Conservation (phyloP, 78 protist genomes). For the Planoprotostelium fungivorum region DNA sequence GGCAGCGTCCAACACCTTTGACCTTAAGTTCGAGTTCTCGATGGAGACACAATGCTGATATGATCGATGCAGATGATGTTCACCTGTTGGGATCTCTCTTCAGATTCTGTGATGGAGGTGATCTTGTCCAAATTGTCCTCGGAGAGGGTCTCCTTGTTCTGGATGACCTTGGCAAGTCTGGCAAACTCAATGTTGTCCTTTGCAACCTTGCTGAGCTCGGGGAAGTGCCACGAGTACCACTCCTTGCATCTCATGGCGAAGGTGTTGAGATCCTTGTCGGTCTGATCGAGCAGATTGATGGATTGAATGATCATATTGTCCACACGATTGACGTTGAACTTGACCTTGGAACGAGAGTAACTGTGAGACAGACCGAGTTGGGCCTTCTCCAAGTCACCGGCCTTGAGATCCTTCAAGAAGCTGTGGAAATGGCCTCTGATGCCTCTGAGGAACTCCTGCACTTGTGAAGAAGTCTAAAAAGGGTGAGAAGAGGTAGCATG, state of each 20-base stretch:
- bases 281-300: constrained; percentile 92
- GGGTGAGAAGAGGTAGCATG: too few relatives aligned
- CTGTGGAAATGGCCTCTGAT: constrained; percentile 74
- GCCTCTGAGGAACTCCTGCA: constrained; percentile 84
- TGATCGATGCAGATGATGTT: neutral
- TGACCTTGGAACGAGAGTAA: constrained; percentile 92
- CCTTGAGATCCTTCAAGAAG: constrained; percentile 55
- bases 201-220: constrained; percentile 89
- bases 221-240: constrained; percentile 99
- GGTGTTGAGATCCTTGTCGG: constrained; percentile 97
- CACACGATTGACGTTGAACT: constrained; percentile 97
- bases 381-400: constrained; percentile 57
- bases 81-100: neutral
- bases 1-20: constrained; percentile 74
- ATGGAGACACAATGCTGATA: constrained; percentile 24
- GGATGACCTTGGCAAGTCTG: constrained; percentile 62
- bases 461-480: neutral
- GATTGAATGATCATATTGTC: constrained; percentile 99
- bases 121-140: constrained; percentile 70
- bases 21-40: constrained; percentile 3
- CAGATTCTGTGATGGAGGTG: neutral
- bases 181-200: constrained; percentile 84
- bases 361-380: constrained; percentile 96
- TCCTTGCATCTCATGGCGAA: constrained; percentile 97
- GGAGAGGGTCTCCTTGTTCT: constrained; percentile 36